Evolutionary conservation across 1,284 basidiomycete genomes (phyloP), one percentile per base, ranked within the genome.

Genomic region (Heterobasidion irregulare): DNA sequence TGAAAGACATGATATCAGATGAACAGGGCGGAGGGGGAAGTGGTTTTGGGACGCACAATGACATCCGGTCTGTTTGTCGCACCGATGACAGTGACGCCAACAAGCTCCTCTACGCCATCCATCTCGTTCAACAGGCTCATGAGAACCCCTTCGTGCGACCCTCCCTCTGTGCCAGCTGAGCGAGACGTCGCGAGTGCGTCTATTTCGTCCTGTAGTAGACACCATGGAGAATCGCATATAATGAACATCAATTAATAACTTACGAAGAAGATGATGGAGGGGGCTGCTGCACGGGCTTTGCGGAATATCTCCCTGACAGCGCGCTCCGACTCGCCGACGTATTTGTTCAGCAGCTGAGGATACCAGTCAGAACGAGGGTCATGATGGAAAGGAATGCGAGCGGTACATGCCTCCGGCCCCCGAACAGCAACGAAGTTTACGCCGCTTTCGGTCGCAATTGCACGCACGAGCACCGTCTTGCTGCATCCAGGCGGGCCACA

Each of bases 341-440:
- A 99, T 72, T 99, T 99, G 74, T 90, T 98, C 55, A 98, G 72
- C 1, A 98, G 78, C 92, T 96, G 63, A 26, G 53, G 57, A 56
- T 16, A 46, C 35, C 50, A 41, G 7, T 43, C 19, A 44, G 10
- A 47, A 51, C 9, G 44, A 48, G 50, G 9, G 38, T 34, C 26
- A 35, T 34, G 57, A 65, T 56, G 56, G 6, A 9, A 2, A 16
- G 8, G 15, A n/a, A 45, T 26, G 5, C 34, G 35, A 50, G 16
- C 16, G 8, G 54, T 8, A 62, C 77, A 59, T 55, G 90, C 92
- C 80, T 99, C 97, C 0, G 96, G 94, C 0, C 97, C 97, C 69
- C 98, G 98, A 56, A 99, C 92, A n/a, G 95, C 92, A 44, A 99
- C 81, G 66, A 98, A 99, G 70, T 99, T 99, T 59, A 98, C 83